Evolutionary conservation across 2,329 filamentous ascomycete genomes (phyloP).

Genomic region (Colletotrichum paranaense): DNA sequence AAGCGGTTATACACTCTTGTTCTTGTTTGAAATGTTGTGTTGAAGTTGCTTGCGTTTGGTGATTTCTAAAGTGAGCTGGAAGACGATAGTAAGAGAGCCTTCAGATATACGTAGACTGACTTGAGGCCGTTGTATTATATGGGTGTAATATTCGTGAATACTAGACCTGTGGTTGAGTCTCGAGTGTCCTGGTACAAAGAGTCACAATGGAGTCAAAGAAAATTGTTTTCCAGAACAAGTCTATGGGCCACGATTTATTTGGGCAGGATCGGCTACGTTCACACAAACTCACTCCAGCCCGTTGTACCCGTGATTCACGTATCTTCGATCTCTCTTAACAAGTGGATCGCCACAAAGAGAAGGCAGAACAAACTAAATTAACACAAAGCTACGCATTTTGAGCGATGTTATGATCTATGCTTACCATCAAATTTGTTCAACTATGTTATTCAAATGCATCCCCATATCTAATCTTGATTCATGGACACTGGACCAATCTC

Average conservation of each 20-base stretch:
- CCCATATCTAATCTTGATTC: no score
- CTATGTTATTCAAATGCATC: no score
- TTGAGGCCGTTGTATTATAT: not conserved
- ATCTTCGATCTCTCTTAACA: no score
- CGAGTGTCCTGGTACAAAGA: not conserved
- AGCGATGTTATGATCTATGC: no score
- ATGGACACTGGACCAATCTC: no score
- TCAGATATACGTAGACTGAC: not conserved
- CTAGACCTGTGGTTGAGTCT: not conserved
- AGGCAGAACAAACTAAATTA: no score
- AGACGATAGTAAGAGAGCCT: not conserved
- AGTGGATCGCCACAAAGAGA: no score
- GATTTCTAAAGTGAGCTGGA: not conserved
- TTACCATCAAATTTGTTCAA: no score
- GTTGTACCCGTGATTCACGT: no score
- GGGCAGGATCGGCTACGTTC: not conserved
- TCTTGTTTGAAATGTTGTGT: not conserved
- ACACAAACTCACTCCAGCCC: no score
- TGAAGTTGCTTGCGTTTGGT: not conserved
- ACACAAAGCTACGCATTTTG: no score
- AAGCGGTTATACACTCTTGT: not conserved
- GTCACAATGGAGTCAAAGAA: not conserved
- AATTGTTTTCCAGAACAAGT: not conserved
- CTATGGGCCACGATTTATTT: not conserved
- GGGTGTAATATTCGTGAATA: not conserved